Conservation (phyloP, 2,329 filamentous ascomycete species). For the Zasmidium citrigriseum region DNA sequence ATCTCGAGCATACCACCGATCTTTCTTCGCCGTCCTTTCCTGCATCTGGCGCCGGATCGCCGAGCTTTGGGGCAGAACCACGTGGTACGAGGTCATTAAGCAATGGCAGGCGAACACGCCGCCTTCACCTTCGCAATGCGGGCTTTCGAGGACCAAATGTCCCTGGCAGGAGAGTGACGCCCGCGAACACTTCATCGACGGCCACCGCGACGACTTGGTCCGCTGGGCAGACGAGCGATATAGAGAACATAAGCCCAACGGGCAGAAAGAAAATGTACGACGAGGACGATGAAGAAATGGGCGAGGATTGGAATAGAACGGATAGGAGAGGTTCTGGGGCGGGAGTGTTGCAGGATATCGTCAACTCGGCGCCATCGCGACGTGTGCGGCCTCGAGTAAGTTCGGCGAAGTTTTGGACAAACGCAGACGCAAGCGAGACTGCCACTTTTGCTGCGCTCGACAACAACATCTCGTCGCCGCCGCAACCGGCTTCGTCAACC, state of each 20-base stretch:
- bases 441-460: conserved; percentile 19
- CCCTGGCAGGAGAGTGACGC: conserved; percentile 35
- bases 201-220: conserved; percentile 27
- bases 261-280: conserved; percentile 6
- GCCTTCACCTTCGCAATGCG: conserved; percentile 37
- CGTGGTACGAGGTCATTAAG: neutral
- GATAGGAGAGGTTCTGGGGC: conserved; percentile 5
- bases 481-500: conserved; percentile 18
- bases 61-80: neutral
- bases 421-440: conserved; percentile 18
- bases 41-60: neutral
- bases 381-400: conserved; percentile 17
- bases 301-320: neutral
- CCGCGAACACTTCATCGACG: conserved; percentile 17
- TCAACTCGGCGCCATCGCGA: conserved; percentile 19
- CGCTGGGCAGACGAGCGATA: conserved; percentile 20
- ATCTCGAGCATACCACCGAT: neutral
- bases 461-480: conserved; percentile 11
- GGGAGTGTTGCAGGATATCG: conserved; percentile 35
- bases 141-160: conserved; percentile 35
- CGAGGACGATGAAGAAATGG: neutral
- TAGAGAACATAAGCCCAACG: conserved; percentile 26
- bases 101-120: conserved; percentile 24
- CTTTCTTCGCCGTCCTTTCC: neutral
- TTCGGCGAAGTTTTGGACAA: conserved; percentile 20